Evolutionary conservation across 768 basidiomycete genomes (phyloP), one percentile per base, ranked within the genome.

Genomic region (Butyriboletus loyo): DNA sequence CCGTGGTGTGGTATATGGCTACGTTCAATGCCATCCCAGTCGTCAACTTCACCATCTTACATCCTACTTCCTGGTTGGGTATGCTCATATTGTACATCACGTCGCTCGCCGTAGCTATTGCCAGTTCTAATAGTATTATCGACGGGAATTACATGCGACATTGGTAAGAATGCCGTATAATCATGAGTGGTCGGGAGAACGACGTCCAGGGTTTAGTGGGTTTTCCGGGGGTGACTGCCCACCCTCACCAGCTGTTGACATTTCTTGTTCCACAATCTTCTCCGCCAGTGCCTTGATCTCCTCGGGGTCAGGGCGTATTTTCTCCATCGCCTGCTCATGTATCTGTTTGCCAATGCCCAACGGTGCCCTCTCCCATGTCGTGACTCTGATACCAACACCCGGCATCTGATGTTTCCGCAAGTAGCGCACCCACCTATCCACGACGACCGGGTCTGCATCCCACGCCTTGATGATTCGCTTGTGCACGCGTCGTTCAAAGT

Each of bases 391-490:
- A 22, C 93, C 94, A 1, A 98, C 92, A 28, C 96, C 95, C 0
- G 84, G 84, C 62, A 97, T 68, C 38, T 81, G 78, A 70, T 98
- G 86, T 56, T 75, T 75, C 59, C 83, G 73, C 35, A 98, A 67
- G 64, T 96, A 98, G 58, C 78, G 73, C 48, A 92, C 71, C 91
- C 89, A 97, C 54, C 82, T 76, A 27, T 87, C 81, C 11, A 98
- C 77, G 6, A 92, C 84, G 59, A 85, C 83, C 4, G 80, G 73
- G 63, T 94, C 79, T 17, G 93, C 83, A 69, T 98, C 96, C 79
- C 82, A 98, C 0, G 93, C 89, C 70, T 93, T 95, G 72, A 98
- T 83, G 35, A 81, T 80, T 11, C 95, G 81, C 64, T 89, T 90
- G 65, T 95, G 89, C 48, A 86, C 85, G 61, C 76, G 81, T 25